Base-by-base conservation (phyloP, 176 grass and related monocot genomes). In the Cocos nucifera region DNA sequence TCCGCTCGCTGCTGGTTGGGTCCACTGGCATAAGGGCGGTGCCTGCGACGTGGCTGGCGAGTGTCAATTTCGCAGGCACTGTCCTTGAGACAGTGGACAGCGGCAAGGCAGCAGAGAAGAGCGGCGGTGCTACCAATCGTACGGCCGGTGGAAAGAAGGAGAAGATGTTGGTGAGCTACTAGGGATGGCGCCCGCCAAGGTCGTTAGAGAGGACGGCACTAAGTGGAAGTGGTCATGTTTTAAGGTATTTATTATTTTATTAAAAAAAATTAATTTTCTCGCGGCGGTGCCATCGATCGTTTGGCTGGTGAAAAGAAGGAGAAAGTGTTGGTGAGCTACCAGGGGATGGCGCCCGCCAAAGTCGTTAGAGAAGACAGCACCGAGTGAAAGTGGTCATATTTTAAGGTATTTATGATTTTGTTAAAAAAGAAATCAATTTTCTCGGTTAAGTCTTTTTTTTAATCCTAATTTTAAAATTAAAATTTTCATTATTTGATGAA, bases 221-320 rank as follows among this genome's bases (percentile, higher is more conserved):
- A 82, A 85, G 65, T 95, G 90, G 90, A 89, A 56, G 74, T 95
- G 90, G 86, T 65, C 79, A 29, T 95, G 90, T 73, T 95, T 95
- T 71, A 79, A 50, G 80, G 90, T 25, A 25, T 25, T 25, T 25
- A 25, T 25, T 25, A 25, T n/a, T n/a, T n/a, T n/a, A n/a, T n/a
- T n/a, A n/a, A n/a, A n/a, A n/a, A 3, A n/a, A n/a, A n/a, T n/a
- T n/a, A n/a, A n/a, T n/a, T n/a, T n/a, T n/a, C n/a, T n/a, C n/a
- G n/a, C 6, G 29, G 6, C 29, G 29, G 4, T 1, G 5, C 5
- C 29, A 63, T 57, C 20, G 75, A 25, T 0, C 0, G 1, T 3
- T 25, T 2, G 1, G 24, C 24, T 3, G 24, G 24, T 25, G 77
- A 51, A 25, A 53, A 65, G 16, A 73, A 54, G n/a, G 32, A 69